phyloP scores from a whole-genome alignment of 2,329 filamentous ascomycete species.

The Purpureocillium lavendulum region DNA sequence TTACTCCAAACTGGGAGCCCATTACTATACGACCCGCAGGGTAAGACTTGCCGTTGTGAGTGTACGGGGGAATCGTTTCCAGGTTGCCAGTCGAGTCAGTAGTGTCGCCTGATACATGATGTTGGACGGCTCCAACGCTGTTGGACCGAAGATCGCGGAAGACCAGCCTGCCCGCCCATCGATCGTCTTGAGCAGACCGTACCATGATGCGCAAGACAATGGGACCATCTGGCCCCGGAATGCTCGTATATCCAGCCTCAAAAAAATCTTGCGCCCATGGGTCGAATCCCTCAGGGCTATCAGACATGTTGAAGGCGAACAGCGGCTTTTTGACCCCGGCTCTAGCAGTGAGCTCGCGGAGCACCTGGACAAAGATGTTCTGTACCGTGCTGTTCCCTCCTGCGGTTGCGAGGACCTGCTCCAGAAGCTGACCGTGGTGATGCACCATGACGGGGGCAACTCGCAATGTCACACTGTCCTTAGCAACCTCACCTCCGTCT shows the following conservation, averaged over 20 bases:
- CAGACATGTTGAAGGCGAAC: too few species aligned
- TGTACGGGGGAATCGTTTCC: conserved; percentile 27
- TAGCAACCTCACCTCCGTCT: conserved; percentile 8
- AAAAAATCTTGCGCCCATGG: conserved; percentile 31
- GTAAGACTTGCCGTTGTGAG: conserved; percentile 10
- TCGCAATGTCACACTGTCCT: conserved; percentile 21
- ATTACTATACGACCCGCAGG: conserved; percentile 13
- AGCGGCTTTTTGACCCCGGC: too few species aligned
- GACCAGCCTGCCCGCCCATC: background rate
- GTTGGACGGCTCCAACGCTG: conserved; percentile 23
- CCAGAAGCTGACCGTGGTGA: conserved; percentile 22
- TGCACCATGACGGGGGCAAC: conserved; percentile 29
- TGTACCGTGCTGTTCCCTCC: too few species aligned
- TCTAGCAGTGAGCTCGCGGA: too few species aligned
- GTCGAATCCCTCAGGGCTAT: too few species aligned
- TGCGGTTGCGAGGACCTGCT: conserved; percentile 20
- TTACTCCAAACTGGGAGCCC: conserved; percentile 5
- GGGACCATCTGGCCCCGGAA: conserved; percentile 25
- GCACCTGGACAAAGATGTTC: too few species aligned
- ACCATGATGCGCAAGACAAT: conserved; percentile 24
- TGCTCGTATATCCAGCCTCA: conserved; percentile 28
- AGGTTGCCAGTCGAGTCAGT: conserved; percentile 22
- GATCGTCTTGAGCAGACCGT: conserved; percentile 14
- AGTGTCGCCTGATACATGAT: too few species aligned
- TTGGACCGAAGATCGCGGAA: conserved; percentile 11